Percentiles rank a stretch among this genome's conserved stretches.
phyloP scores from a whole-genome alignment of 108 stramenopile species.

The Skeletonema marinoi region DNA sequence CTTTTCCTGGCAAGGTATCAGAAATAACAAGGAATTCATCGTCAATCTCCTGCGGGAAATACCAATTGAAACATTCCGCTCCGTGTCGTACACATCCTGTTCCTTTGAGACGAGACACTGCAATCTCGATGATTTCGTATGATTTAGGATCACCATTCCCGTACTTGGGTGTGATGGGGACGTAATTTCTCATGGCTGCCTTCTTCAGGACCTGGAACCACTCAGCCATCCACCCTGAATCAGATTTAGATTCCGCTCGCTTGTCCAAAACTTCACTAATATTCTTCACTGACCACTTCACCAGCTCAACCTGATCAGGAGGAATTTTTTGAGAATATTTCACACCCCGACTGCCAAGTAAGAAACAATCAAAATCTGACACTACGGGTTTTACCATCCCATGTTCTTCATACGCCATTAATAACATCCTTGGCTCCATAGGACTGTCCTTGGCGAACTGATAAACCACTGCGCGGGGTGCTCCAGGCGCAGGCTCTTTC shows the following conservation, averaged over 20 bases:
- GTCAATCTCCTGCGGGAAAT: constrained; percentile 66
- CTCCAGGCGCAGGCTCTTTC: neutral
- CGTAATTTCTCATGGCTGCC: constrained; percentile 39
- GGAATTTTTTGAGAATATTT: constrained; percentile 46
- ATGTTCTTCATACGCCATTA: constrained; percentile 66
- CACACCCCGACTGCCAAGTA: constrained; percentile 55
- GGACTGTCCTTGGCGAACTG: constrained; percentile 33
- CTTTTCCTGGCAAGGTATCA: constrained; percentile 40
- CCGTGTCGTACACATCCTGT: constrained; percentile 68
- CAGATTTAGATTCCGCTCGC: constrained; percentile 15
- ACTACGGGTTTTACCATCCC: constrained; percentile 57
- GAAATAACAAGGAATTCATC: constrained; percentile 59
- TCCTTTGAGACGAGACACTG: constrained; percentile 33
- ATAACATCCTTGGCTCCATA: constrained; percentile 49
- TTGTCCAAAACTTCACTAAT: constrained; percentile 47
- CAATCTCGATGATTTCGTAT: constrained; percentile 55
- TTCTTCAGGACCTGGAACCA: constrained; percentile 59
- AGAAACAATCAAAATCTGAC: constrained; percentile 69
- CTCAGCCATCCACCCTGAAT: constrained; percentile 38
- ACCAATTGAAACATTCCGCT: constrained; percentile 71
- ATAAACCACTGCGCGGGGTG: constrained; percentile 46
- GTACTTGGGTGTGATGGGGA: constrained; percentile 51
- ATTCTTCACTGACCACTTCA: constrained; percentile 45
- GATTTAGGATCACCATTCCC: constrained; percentile 64
- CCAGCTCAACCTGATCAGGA: constrained; percentile 51